Evolutionary conservation across 805 yeast species (phyloP).

Genomic region (Candida adriatica): DNA sequence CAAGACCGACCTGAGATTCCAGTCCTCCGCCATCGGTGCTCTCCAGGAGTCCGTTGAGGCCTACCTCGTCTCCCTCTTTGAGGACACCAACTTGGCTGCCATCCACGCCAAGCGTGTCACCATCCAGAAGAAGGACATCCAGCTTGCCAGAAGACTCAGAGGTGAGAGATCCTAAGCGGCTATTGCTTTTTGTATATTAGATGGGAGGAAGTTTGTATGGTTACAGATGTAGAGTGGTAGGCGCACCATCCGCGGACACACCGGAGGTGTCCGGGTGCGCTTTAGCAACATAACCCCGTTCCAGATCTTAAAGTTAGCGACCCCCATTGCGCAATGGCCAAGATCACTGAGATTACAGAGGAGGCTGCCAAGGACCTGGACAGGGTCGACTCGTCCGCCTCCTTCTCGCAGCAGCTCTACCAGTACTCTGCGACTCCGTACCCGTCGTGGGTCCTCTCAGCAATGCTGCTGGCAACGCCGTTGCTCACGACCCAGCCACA

Average conservation of each 20-base stretch:
- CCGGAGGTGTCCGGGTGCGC: no score
- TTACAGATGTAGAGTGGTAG: no score
- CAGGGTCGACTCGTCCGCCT: constrained; percentile 9
- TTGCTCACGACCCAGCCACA: constrained; percentile 26
- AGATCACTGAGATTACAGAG: constrained; percentile 20
- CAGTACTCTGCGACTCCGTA: constrained; percentile 35
- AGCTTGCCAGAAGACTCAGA: constrained; percentile 95
- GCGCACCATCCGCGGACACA: no score
- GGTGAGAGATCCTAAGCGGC: constrained; percentile 80
- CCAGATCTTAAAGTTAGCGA: background rate
- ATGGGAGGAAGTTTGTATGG: no score
- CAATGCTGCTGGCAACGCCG: constrained; percentile 32
- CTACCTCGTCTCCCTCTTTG: constrained; percentile 90
- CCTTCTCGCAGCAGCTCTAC: constrained; percentile 21
- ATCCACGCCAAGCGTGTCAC: constrained; percentile 99
- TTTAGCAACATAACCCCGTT: background rate
- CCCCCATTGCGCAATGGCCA: constrained; percentile 13
- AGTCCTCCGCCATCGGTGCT: constrained; percentile 96
- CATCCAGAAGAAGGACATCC: constrained; percentile 96
- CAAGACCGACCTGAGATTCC: constrained; percentile 92
- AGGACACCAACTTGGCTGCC: constrained; percentile 98
- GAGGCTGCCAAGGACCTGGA: constrained; percentile 9
- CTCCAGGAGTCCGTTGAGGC: constrained; percentile 99
- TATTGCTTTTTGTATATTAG: background rate
- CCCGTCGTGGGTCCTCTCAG: constrained; percentile 38